These are phyloP conservation scores for Hyphodiscus sp. DNA, from an alignment of 2,329 filamentous ascomycete genomes.

Conservation along the genomic window DNA sequence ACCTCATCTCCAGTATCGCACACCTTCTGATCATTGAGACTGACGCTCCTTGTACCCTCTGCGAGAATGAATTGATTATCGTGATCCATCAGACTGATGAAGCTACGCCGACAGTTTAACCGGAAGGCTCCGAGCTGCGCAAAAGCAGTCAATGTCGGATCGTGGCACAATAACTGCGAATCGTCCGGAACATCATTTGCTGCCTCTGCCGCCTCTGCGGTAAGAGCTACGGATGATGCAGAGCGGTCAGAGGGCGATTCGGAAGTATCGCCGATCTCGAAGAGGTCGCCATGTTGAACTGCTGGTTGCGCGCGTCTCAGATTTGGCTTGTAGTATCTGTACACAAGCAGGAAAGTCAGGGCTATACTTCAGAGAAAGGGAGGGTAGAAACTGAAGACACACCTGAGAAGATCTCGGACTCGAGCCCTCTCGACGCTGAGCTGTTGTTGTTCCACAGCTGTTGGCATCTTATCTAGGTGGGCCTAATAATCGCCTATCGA, in stretches of 20 bases:
- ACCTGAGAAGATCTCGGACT: conserved; percentile 6
- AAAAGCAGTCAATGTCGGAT: conserved; percentile 37
- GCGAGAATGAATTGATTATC: conserved; percentile 22
- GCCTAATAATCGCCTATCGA: no score
- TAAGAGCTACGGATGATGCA: neutral
- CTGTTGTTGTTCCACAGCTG: no score
- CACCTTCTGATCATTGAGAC: conserved; percentile 8
- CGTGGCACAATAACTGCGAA: conserved; percentile 17
- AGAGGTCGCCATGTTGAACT: neutral
- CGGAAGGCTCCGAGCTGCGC: conserved; percentile 43
- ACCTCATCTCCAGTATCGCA: conserved; percentile 12
- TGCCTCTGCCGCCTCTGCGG: neutral
- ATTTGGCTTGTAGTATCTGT: conserved; percentile 9
- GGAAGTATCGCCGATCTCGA: neutral
- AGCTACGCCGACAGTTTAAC: conserved; percentile 37
- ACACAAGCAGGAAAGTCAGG: neutral
- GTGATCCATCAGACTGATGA: conserved; percentile 35
- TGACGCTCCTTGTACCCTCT: conserved; percentile 18
- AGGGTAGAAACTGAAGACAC: neutral
- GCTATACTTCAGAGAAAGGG: neutral
- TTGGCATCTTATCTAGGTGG: no score
- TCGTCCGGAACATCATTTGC: conserved; percentile 1
- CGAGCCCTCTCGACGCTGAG: conserved; percentile 1
- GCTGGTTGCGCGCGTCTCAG: neutral
- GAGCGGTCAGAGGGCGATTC: neutral